Evolutionary conservation across 352 stramenopile genomes (phyloP), one percentile per base, ranked within the genome.

Genomic region (Aphanomyces astaci): DNA sequence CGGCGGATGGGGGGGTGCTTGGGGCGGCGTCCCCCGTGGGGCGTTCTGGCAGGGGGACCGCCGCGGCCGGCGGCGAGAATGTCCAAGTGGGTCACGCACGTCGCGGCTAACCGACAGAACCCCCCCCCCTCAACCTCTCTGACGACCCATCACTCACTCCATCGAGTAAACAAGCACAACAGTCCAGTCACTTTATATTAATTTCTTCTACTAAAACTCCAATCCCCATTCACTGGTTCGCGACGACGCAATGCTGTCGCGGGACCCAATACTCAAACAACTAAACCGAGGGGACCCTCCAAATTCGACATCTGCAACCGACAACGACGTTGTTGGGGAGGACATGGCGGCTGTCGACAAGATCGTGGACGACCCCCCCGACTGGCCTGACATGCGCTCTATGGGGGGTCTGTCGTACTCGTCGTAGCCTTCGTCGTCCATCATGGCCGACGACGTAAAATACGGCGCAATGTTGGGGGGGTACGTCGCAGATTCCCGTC

Each of bases 221-320:
- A 49, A 45, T 11, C 49, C 62, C 62, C 62, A 68, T 39, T 68
- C 62, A 19, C 39, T 60, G 19, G 27, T 27, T 13, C 51, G 51
- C 22, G 51, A 43, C 36, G 36, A 62, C 0, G 36, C 49, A 17
- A 49, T 59, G 17, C 40, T 60, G 62, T 68, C 62, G 46, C 62
- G 62, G 32, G 59, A 66, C 24, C 59, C 59, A 22, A 52, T 52
- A 28, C 62, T 68, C n/a, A 68, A 49, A 24, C 19, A 48, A 49
- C 62, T 68, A 28, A 68, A 68, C 22, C 62, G 62, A 22, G 62
- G 62, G 11, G 62, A 68, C 15, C 62, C 33, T 22, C 28, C 62
- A 31, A 59, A 68, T 4, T 68, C 62, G 19, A 43, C 28, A 24
- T 68, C 62, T 10, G 32, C 28, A 19, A 32, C 43, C n/a, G 49